A percentile compares a stretch with the other conserved stretches of the same genome.
These are phyloP conservation scores for Aegle marmelos DNA, from an alignment of 345 rosid genomes.

Conservation along the genomic window DNA sequence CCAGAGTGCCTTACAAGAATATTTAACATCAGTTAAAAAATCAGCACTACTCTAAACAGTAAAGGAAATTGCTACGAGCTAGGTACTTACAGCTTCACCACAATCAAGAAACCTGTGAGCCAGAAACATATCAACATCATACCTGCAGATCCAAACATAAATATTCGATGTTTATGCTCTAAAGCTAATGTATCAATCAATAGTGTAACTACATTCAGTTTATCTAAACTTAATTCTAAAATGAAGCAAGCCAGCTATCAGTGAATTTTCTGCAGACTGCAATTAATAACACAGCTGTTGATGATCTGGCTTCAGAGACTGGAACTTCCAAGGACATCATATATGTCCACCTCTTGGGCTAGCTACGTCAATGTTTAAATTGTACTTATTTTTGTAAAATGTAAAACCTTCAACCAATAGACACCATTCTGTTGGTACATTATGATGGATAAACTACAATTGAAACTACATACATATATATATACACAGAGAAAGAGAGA, in stretches of 20 bases:
- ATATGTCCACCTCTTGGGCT: neutral
- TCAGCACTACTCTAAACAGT: neutral
- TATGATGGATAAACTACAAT: neutral
- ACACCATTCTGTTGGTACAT: neutral
- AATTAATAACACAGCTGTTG: neutral
- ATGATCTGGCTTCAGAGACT: neutral
- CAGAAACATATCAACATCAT: conserved; percentile 56
- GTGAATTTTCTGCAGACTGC: neutral
- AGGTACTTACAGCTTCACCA: conserved; percentile 60
- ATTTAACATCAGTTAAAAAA: neutral
- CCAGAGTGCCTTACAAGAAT: neutral
- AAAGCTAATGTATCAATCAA: neutral
- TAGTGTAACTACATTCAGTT: neutral
- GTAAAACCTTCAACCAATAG: neutral
- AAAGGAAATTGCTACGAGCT: neutral
- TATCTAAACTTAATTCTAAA: neutral
- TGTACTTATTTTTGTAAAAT: neutral
- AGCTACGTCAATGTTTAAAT: neutral
- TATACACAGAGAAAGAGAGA: neutral
- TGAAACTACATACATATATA: neutral
- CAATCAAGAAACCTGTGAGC: conserved; percentile 44
- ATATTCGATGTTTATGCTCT: neutral
- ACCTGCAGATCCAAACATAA: conserved; percentile 40
- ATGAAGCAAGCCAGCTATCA: neutral
- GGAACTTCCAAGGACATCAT: neutral